phyloP scores from a whole-genome alignment of 306 rosid genomes.

The Castanea crenata region DNA sequence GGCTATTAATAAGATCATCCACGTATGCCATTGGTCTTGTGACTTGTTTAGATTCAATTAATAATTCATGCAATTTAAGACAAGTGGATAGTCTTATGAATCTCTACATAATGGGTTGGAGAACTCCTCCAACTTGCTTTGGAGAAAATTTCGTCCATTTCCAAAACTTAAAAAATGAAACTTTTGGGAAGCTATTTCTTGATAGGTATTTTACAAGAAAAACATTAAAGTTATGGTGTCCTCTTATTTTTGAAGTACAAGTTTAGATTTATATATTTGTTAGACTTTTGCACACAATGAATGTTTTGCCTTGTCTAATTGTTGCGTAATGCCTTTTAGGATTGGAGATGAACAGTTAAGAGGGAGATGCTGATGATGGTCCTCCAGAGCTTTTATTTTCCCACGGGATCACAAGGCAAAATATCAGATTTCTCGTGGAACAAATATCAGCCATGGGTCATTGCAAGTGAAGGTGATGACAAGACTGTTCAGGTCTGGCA shows the following conservation, averaged over 20 bases:
- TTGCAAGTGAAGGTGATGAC: slow-evolving; percentile 84
- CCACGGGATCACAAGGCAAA: slow-evolving; percentile 88
- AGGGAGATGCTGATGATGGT: slow-evolving; percentile 83
- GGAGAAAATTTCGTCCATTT: no score
- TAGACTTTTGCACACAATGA: neutral
- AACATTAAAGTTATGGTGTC: neutral
- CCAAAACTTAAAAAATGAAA: neutral
- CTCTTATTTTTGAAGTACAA: neutral
- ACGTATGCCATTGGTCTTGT: no score
- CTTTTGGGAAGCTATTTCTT: neutral
- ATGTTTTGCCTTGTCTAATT: neutral
- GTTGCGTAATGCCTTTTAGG: slow-evolving; percentile 30
- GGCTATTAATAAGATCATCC: no score
- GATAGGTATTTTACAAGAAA: neutral
- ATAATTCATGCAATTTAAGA: no score
- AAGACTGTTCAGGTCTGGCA: slow-evolving; percentile 87
- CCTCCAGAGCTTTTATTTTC: slow-evolving; percentile 87
- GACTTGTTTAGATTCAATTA: no score
- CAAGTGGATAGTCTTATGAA: no score
- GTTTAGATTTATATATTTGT: neutral
- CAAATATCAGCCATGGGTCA: slow-evolving; percentile 69
- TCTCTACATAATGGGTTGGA: no score
- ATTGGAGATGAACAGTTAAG: slow-evolving; percentile 80
- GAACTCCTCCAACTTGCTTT: no score
- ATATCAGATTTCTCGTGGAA: slow-evolving; percentile 95